These are phyloP conservation scores for Cupressus sempervirens DNA, from an alignment of 75 land plant genomes.

Conservation along the genomic window DNA sequence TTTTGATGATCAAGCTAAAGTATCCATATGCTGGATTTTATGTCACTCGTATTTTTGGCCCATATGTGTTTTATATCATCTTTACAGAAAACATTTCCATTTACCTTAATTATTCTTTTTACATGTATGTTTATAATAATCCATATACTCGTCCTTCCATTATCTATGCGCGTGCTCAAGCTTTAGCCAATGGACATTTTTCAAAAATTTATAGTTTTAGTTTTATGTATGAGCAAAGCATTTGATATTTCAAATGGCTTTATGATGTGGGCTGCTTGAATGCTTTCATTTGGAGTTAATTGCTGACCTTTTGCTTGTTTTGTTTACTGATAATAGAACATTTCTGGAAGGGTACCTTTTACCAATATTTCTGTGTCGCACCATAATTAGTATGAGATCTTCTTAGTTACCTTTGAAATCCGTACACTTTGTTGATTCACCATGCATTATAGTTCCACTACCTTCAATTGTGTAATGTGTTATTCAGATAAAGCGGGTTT, in stretches of 20 bases:
- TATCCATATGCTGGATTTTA: background rate
- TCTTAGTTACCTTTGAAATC: background rate
- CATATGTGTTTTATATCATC: too few relatives aligned
- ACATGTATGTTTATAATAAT: too few relatives aligned
- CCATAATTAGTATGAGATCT: background rate
- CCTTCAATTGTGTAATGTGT: background rate
- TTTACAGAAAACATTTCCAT: too few relatives aligned
- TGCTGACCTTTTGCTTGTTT: background rate
- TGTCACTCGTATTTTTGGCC: too few relatives aligned
- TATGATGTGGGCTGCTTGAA: background rate
- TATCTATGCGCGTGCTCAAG: background rate
- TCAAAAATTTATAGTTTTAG: background rate
- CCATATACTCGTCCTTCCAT: too few relatives aligned
- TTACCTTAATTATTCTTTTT: too few relatives aligned
- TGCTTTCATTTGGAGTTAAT: background rate
- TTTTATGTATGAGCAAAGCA: background rate
- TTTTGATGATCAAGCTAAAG: background rate
- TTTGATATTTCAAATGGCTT: background rate
- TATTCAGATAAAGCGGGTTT: background rate
- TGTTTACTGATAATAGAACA: background rate
- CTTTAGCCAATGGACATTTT: background rate
- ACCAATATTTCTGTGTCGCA: background rate
- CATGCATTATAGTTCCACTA: background rate
- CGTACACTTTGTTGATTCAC: background rate
- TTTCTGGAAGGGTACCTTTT: background rate